These are phyloP conservation scores for Apophysomyces ossiformis DNA, from an alignment of 371 early-diverging fungal species.

Conservation along the genomic window DNA sequence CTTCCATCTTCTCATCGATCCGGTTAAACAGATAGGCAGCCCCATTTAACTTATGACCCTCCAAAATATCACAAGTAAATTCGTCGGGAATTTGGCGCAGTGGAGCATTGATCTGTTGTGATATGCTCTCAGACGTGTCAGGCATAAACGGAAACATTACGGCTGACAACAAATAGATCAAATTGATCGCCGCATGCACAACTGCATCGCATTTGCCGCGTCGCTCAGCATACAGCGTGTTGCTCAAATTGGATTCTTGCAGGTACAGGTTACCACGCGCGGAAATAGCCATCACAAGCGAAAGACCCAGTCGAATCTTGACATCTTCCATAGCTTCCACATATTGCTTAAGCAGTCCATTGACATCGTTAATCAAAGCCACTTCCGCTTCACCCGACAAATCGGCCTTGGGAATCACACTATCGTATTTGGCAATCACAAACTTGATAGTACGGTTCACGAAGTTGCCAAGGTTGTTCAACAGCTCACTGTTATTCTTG, in stretches of 20 bases:
- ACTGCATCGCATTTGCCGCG: conserved; percentile 88
- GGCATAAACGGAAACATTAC: conserved; percentile 97
- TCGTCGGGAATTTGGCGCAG: conserved; percentile 75
- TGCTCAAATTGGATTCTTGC: conserved; percentile 92
- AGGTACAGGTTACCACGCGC: conserved; percentile 95
- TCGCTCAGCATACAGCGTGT: conserved; percentile 77
- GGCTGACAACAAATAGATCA: conserved; percentile 89
- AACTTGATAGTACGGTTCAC: conserved; percentile 98
- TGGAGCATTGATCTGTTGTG: conserved; percentile 82
- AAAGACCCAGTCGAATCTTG: conserved; percentile 87
- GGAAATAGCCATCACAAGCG: conserved; percentile 92
- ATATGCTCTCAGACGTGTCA: conserved; percentile 77
- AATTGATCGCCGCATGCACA: conserved; percentile 80
- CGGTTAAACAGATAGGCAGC: conserved; percentile 90
- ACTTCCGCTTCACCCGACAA: conserved; percentile 55
- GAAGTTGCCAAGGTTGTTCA: conserved; percentile 99
- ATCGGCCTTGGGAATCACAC: conserved; percentile 71
- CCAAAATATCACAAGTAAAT: conserved; percentile 70
- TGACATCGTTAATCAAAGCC: conserved; percentile 81
- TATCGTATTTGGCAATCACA: conserved; percentile 84
- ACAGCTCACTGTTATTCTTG: conserved; percentile 95
- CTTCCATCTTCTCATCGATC: conserved; percentile 85
- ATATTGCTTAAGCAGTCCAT: conserved; percentile 79
- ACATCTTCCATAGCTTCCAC: conserved; percentile 81
- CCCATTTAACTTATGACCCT: conserved; percentile 86